Evolutionary conservation across 1,284 basidiomycete species (phyloP), one percentile per base, ranked within the genome.

Genomic region (Ganoderma multipileum): DNA sequence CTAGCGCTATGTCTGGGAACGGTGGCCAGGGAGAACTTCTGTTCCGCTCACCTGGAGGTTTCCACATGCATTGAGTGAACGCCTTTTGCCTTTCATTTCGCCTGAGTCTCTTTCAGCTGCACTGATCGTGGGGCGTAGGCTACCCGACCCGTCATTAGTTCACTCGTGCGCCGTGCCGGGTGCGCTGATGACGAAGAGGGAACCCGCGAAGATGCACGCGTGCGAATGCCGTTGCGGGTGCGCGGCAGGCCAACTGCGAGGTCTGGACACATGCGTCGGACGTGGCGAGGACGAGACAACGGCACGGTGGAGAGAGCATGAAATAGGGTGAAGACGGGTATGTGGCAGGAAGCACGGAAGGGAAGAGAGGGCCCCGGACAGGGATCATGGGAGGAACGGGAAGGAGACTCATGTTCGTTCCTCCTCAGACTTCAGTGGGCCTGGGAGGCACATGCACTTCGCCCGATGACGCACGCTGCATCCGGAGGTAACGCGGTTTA

Each of bases 151-250:
- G 44, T 23, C 33, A 26, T 12, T 57, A 30, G 55, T 58, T 23
- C 33, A 26, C 26, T 57, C 54, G 55, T 58, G 55, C 38, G 33
- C 30, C 18, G 33, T 20, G 55, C 33, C 30, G 55, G 55, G 55
- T 36, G 55, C 55, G 33, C 33, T 33, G 30, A 38, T 33, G 52
- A 30, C 52, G 52, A 16, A 26, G 52, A 7, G 14, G 52, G 55
- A 38, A 58, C 55, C 33, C 55, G 55, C 55, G 55, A 58, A 60
- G 36, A 39, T 41, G n/a, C 12, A 38, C 36, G 26, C 58, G 38
- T 41, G 58, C n/a, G 58, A 60, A 23, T 14, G 38, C 18, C 36
- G 36, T n/a, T 36, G n/a, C 30, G 33, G 20, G 30, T 26, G 28
- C 54, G 4, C 28, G 54, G 47, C 47, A 50, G 6, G 47, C 47